Evolutionary conservation across 2,329 filamentous ascomycete species (phyloP).

Genomic region (Celoporthe dispersa): DNA sequence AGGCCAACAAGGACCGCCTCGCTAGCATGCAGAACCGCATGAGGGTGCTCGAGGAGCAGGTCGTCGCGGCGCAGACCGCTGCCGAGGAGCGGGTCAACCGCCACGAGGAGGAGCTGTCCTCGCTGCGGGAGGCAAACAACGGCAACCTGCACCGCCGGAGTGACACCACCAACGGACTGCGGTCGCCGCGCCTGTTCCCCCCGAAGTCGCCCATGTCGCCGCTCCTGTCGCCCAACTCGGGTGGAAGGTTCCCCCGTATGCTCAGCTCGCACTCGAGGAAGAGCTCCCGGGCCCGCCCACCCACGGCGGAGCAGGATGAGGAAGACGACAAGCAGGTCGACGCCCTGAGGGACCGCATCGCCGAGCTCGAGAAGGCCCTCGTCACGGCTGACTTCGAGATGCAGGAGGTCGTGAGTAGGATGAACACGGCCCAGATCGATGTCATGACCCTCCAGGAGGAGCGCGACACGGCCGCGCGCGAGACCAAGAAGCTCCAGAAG

Average conservation of each 20-base stretch:
- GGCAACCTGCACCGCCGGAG: conserved; percentile 77
- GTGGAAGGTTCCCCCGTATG: conserved; percentile 29
- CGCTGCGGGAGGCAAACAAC: conserved; percentile 77
- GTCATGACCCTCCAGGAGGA: conserved; percentile 78
- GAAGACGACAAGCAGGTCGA: conserved; percentile 76
- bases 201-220: conserved; percentile 66
- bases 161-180: conserved; percentile 45
- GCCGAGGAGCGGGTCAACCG: conserved; percentile 82
- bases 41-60: conserved; percentile 79
- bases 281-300: conserved; percentile 31
- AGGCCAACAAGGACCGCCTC: conserved; percentile 79
- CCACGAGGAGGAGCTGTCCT: conserved; percentile 83
- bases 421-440: conserved; percentile 83
- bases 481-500: conserved; percentile 71
- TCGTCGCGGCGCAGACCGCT: conserved; percentile 80
- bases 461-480: conserved; percentile 73
- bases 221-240: conserved; percentile 29
- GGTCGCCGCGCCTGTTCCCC: conserved; percentile 54
- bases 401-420: conserved; percentile 80
- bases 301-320: conserved; percentile 69
- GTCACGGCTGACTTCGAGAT: conserved; percentile 78
- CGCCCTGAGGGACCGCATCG: conserved; percentile 75
- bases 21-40: conserved; percentile 81
- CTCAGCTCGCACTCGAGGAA: conserved; percentile 26
- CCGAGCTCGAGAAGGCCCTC: conserved; percentile 83